phyloP scores from a whole-genome alignment of 2,329 filamentous ascomycete species.

The Pseudomassariella vexata region DNA sequence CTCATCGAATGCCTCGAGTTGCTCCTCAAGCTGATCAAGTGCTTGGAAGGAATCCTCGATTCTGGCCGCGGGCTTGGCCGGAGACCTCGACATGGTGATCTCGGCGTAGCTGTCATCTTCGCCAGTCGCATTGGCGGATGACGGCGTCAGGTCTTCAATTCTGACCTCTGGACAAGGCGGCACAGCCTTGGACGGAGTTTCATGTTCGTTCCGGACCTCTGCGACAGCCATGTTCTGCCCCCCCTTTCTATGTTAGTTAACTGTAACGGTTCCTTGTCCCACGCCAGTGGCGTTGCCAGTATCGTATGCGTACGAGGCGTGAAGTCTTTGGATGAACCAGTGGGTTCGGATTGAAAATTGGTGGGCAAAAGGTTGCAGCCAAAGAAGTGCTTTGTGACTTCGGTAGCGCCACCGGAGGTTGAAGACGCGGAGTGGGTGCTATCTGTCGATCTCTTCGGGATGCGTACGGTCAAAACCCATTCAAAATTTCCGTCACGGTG shows the following conservation, averaged over 20 bases:
- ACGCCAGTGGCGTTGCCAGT: conserved; percentile 25
- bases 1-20: conserved; percentile 47
- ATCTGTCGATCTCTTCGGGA: conserved; percentile 3
- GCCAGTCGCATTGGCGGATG: conserved; percentile 20
- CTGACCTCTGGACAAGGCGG: conserved; percentile 6
- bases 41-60: conserved; percentile 62
- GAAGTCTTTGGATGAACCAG: conserved; percentile 13
- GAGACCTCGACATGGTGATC: conserved; percentile 28
- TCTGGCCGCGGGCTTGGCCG: conserved; percentile 29
- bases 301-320: conserved; percentile 37
- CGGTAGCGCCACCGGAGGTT: conserved; percentile 1
- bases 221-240: conserved; percentile 15
- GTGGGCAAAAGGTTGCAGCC: conserved; percentile 48
- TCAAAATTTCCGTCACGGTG: conserved; percentile 24
- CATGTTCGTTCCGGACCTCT: conserved; percentile 8
- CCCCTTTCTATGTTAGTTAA: too few species aligned
- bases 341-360: conserved; percentile 18
- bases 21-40: conserved; percentile 55
- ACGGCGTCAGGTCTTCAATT: conserved; percentile 10
- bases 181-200: conserved; percentile 11
- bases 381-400: conserved; percentile 31
- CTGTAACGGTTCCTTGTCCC: conserved; percentile 16
- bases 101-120: conserved; percentile 27
- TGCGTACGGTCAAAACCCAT: conserved; percentile 21
- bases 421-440: not conserved